Evolutionary conservation across 768 basidiomycete genomes (phyloP), one percentile per base, ranked within the genome.

Genomic region (Pulveroboletus ravenelii): DNA sequence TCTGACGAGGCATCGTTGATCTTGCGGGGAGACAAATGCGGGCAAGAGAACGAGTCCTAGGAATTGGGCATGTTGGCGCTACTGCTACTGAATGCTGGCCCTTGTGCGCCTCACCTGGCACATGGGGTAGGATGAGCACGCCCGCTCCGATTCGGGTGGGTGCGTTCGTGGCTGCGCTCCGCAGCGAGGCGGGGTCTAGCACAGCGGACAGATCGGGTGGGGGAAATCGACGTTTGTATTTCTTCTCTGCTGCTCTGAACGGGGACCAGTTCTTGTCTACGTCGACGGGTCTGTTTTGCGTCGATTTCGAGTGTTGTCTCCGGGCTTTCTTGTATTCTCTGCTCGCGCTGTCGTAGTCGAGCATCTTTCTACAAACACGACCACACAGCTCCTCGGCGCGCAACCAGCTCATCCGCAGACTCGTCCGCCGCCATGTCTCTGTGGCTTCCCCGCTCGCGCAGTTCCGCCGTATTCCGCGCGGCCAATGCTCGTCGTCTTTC

Each of bases 31-130:
- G 15, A 96, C 61, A 60, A 86, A 93, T 0, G 76, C 74, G 10
- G 95, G 93, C 6, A 99, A 68, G 18, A 96, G 66, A 17, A 97
- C 85, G 25, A 97, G 80, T 17, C 94, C 94, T 94, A 62, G 20
- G 45, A 12, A 18, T n/a, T 6, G 27, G n/a, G 23, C 3, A n/a
- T 25, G 51, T 42, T 10, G 41, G 25, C n/a, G 20, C 8, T 10
- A 30, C 20, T 10, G 20, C 8, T 12, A 30, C 20, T 10, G 38
- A 7, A 5, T 13, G 23, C 3, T 5, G 8, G 30, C n/a, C 3
- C 38, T 50, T 3, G 20, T 1, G 32, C 12, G 32, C 12, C 54
- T 81, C 72, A 52, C 68, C 63, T 48, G 82, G 76, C 29, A 87
- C 69, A 2, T 57, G 44, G 1, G 57, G 54, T 2, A 66, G 23